Conservation (phyloP, 2,329 filamentous ascomycete species). For the Aspergillus puulaauensis region DNA sequence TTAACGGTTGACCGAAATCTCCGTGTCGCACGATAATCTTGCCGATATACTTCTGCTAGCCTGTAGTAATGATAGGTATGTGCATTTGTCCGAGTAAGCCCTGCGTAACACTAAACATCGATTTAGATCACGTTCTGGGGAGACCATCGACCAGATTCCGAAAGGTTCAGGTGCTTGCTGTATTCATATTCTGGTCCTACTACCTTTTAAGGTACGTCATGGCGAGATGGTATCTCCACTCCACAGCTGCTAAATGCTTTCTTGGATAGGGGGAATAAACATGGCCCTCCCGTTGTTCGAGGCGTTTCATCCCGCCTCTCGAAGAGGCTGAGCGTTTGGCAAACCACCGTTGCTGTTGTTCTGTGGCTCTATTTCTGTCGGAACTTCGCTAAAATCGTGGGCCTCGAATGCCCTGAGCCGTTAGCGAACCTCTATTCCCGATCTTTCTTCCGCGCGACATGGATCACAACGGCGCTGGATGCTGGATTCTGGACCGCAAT, state of each 20-base stretch:
- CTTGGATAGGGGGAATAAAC: slow-evolving; percentile 67
- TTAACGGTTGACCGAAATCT: background rate
- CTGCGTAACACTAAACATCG: slow-evolving; percentile 3
- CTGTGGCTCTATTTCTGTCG: slow-evolving; percentile 87
- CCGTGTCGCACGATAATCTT: background rate
- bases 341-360: slow-evolving; percentile 81
- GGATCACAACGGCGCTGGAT: slow-evolving; percentile 91
- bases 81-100: background rate
- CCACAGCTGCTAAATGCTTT: background rate
- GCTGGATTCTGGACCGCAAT: slow-evolving; percentile 99
- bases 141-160: slow-evolving; percentile 88
- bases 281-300: slow-evolving; percentile 64
- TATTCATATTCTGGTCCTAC: slow-evolving; percentile 85
- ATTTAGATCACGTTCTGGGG: slow-evolving; percentile 80
- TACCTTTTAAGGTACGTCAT: slow-evolving; percentile 72
- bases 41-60: background rate
- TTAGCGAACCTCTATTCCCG: slow-evolving; percentile 90
- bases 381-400: slow-evolving; percentile 90
- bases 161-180: slow-evolving; percentile 86
- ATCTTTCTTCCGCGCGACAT: slow-evolving; percentile 92
- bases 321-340: slow-evolving; percentile 78
- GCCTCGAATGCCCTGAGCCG: slow-evolving; percentile 88
- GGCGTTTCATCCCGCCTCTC: slow-evolving; percentile 69
- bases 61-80: slow-evolving; percentile 35
- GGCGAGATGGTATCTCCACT: background rate